These are phyloP conservation scores for Cercospora beticola DNA, from an alignment of 2,329 filamentous ascomycete species.

Conservation along the genomic window DNA sequence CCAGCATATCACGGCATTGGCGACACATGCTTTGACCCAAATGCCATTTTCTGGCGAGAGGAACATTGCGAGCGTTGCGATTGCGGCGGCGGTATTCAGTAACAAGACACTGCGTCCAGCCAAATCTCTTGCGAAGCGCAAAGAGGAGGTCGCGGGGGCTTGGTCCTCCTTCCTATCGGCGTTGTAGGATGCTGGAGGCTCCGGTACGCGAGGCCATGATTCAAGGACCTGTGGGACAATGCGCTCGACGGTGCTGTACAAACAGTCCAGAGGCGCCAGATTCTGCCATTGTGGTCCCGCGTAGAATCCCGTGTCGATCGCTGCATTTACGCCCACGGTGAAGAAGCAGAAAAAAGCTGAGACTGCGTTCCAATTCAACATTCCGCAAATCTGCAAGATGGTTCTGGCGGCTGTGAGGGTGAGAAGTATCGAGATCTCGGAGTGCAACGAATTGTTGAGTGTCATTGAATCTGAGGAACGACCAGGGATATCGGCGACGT, in stretches of 20 bases:
- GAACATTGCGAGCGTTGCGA: not conserved
- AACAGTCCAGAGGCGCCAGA: not conserved
- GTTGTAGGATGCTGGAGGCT: not conserved
- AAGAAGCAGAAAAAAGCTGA: not conserved
- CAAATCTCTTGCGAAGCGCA: not conserved
- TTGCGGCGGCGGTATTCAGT: not conserved
- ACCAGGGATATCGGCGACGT: not conserved
- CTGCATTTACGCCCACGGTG: not conserved
- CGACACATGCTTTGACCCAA: not conserved
- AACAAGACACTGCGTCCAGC: not conserved
- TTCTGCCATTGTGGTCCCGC: not conserved
- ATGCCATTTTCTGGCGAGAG: not conserved
- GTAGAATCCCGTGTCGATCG: not conserved
- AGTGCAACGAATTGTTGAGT: not conserved
- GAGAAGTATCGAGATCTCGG: not conserved
- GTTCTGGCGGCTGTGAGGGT: not conserved
- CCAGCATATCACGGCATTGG: not conserved
- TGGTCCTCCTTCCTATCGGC: not conserved
- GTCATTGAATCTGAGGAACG: not conserved
- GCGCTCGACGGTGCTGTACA: not conserved
- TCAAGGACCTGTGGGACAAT: not conserved
- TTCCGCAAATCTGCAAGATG: not conserved
- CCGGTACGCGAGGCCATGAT: not conserved
- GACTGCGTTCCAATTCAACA: not conserved
- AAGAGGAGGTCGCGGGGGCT: not conserved